Evolutionary conservation across 1,139 yeast species (phyloP), one percentile per base, ranked within the genome.

Genomic region (Pichia sp.): DNA sequence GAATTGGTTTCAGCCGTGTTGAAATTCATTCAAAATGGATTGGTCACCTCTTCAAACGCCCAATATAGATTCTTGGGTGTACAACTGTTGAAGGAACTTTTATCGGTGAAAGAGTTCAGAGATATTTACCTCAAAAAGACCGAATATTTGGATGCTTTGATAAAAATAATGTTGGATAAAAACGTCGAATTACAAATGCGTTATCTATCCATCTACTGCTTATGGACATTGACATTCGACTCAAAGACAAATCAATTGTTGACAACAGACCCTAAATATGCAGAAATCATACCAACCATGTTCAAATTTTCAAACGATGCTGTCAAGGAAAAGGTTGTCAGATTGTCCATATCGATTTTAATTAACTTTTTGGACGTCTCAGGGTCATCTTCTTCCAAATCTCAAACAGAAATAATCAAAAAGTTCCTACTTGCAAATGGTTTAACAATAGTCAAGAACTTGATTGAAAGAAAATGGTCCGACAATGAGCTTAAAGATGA

Each of bases 401-500:
- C 34, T 8, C 16, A 40, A 31, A 69, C 71, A 51, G 16, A 29
- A 31, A 45, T 54, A 11, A 80, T 90, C 64, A 86, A 87, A 60
- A 76, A 90, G 53, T 75, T 92, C 52, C 75, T 93, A 59, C 80
- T 88, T 60, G 88, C 88, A 58, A 88, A 87, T 63, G 95, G 96
- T 2, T 75, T 89, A 58, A 79, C 84, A 52, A 78, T 84, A 8
- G 74, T 89, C 57, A 82, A 80, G 62, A 82, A 85, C 54, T 79
- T 93, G 62, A 80, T 82, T 61, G 93, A 87, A 61, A 79, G 98
- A 65, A 93, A 93, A 70, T 92, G 96, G 84, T 88, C 96, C 11
- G 99, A 93, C 69, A 95, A 90, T 61, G 99, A 93, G 70, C 80
- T 95, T 62, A 80, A 88, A 51, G 77, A 75, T 41, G 98, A 92